Evolutionary conservation across 1,284 basidiomycete genomes (phyloP).

Genomic region (Sparassis latifolia): DNA sequence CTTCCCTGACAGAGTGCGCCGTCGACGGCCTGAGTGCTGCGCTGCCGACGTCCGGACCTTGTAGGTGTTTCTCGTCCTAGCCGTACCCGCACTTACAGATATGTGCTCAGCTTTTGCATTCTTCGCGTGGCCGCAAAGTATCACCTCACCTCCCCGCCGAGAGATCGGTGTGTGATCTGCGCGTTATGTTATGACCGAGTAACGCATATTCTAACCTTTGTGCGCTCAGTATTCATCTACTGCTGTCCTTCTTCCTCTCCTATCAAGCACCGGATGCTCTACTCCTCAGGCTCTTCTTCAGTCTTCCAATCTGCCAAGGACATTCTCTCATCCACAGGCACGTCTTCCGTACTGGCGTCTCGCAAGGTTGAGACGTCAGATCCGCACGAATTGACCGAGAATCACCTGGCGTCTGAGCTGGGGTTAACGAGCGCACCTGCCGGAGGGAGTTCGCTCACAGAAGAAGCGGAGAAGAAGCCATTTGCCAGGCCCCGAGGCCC

Average conservation of each 20-base stretch:
- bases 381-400: constrained; percentile 63
- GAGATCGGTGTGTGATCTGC: constrained; percentile 44
- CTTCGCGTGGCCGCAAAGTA: constrained; percentile 61
- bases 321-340: constrained; percentile 37
- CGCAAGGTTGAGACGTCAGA: constrained; percentile 81
- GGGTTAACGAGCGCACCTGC: constrained; percentile 17
- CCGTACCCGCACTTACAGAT: neutral
- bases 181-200: too few relatives aligned
- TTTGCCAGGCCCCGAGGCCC: constrained; percentile 63
- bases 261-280: constrained; percentile 82
- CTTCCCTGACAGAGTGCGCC: constrained; percentile 30
- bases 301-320: constrained; percentile 53
- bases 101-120: constrained; percentile 53
- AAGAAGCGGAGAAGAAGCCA: constrained; percentile 30
- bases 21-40: constrained; percentile 38
- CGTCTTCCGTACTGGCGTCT: constrained; percentile 35
- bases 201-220: neutral
- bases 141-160: constrained; percentile 34
- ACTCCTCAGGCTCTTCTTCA: constrained; percentile 62
- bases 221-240: constrained; percentile 72
- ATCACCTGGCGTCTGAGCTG: constrained; percentile 54
- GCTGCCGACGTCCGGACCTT: constrained; percentile 49
- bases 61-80: constrained; percentile 23
- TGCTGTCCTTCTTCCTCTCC: constrained; percentile 77
- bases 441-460: constrained; percentile 5